phyloP scores from a whole-genome alignment of 2,329 filamentous ascomycete genomes.

The Plenodomus tracheiphilus region DNA sequence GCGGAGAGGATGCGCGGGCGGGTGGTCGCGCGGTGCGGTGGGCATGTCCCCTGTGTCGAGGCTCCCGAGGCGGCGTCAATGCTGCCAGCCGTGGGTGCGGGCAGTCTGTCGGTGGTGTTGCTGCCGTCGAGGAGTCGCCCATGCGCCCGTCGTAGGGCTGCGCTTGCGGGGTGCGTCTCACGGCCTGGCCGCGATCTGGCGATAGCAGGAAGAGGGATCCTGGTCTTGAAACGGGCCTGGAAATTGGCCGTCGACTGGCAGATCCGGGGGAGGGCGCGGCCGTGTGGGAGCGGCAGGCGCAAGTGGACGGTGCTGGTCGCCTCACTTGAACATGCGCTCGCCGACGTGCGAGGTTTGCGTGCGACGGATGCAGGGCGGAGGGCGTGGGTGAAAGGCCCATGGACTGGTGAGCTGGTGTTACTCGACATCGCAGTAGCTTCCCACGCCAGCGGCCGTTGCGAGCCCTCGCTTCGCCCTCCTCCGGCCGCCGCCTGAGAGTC shows the following conservation, averaged over 20 bases:
- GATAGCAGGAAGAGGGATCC: conserved; percentile 33
- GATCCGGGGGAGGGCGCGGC: neutral
- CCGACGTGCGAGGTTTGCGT: neutral
- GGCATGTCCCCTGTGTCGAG: conserved; percentile 21
- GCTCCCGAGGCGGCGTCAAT: conserved; percentile 10
- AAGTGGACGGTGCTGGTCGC: conserved; percentile 1
- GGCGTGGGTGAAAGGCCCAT: neutral
- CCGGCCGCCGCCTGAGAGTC: neutral
- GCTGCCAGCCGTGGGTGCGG: conserved; percentile 11
- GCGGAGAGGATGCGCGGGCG: conserved; percentile 17
- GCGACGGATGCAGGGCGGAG: neutral
- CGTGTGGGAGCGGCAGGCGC: neutral
- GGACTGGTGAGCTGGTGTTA: conserved; percentile 1
- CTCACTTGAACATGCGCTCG: conserved; percentile 5
- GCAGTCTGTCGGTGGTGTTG: neutral
- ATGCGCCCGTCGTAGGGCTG: conserved; percentile 20
- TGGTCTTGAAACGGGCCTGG: conserved; percentile 22
- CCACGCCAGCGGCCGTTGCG: conserved; percentile 5
- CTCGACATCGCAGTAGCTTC: conserved; percentile 1
- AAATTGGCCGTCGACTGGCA: neutral
- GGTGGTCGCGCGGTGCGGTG: conserved; percentile 18
- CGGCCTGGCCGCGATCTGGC: conserved; percentile 26
- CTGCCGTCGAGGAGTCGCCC: conserved; percentile 16
- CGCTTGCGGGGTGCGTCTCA: conserved; percentile 27
- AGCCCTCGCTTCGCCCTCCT: neutral